These are phyloP conservation scores for Mycena kentingensis DNA, from an alignment of 768 basidiomycete genomes.

Conservation along the genomic window DNA sequence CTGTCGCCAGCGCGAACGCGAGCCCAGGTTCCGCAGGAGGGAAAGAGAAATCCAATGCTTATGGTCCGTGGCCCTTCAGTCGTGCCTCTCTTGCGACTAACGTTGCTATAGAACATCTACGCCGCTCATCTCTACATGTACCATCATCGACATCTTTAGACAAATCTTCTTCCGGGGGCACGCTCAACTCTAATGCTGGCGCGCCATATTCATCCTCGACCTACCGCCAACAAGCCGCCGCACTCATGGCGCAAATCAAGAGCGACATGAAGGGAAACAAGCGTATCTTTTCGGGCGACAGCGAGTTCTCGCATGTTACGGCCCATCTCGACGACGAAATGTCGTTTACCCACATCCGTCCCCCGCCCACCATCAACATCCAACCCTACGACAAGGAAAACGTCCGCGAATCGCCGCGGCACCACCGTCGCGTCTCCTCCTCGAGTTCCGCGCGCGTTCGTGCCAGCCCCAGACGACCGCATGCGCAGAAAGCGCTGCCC, in stretches of 20 bases:
- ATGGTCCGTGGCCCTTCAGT: constrained; percentile 21
- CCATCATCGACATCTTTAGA: constrained; percentile 32
- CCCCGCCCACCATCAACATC: constrained; percentile 12
- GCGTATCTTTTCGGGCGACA: constrained; percentile 69
- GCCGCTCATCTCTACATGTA: constrained; percentile 35
- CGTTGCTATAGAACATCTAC: constrained; percentile 30
- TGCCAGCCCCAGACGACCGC: constrained; percentile 45
- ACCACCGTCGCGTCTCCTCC: constrained; percentile 19
- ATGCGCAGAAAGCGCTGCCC: too few relatives aligned
- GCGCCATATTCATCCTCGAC: constrained; percentile 60
- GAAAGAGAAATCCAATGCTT: constrained; percentile 19
- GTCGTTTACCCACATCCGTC: constrained; percentile 18
- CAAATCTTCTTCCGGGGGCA: constrained; percentile 33
- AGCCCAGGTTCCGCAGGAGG: constrained; percentile 26
- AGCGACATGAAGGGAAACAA: constrained; percentile 75
- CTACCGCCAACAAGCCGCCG: constrained; percentile 76
- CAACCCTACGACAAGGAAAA: constrained; percentile 21
- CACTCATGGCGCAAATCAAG: constrained; percentile 84
- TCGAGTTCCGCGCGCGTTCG: constrained; percentile 17
- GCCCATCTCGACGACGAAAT: constrained; percentile 36
- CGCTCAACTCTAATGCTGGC: constrained; percentile 32
- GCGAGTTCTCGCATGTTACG: constrained; percentile 50
- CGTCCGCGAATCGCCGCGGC: constrained; percentile 12
- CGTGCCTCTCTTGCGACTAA: not conserved
- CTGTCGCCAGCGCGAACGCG: constrained; percentile 48